Conservation (phyloP, 2,329 filamentous ascomycete genomes). For the Beauveria bassiana region DNA sequence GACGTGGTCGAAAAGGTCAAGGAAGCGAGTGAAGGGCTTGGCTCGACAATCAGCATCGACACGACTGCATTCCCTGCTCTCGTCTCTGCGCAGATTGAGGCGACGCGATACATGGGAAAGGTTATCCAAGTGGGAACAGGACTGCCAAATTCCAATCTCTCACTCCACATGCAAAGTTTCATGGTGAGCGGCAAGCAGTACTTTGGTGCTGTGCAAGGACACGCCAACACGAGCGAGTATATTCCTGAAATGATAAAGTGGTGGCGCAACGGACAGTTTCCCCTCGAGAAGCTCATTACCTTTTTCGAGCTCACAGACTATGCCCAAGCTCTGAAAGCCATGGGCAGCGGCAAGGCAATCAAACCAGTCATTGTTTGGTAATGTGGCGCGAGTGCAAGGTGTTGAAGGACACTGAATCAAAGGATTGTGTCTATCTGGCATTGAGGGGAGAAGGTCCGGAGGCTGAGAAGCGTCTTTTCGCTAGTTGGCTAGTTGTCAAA, state of each 20-base stretch:
- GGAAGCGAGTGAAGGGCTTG: constrained; percentile 36
- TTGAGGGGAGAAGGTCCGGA: too few species aligned
- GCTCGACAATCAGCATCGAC: constrained; percentile 39
- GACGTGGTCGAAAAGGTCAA: constrained; percentile 22
- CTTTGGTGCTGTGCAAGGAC: constrained; percentile 31
- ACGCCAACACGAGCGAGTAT: constrained; percentile 33
- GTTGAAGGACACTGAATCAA: too few species aligned
- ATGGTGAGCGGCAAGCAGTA: constrained; percentile 40
- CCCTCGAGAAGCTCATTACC: constrained; percentile 24
- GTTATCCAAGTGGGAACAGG: constrained; percentile 43
- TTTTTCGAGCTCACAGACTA: constrained; percentile 25
- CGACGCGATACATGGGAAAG: constrained; percentile 36
- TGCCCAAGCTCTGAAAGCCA: constrained; percentile 22
- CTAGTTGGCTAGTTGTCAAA: too few species aligned
- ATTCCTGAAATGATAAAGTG: constrained; percentile 26
- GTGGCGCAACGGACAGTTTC: constrained; percentile 26
- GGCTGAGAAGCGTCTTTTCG: too few species aligned
- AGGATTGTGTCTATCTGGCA: too few species aligned
- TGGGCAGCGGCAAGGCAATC: constrained; percentile 22
- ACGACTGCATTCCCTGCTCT: constrained; percentile 37
- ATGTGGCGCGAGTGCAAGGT: neutral
- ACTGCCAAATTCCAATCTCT: constrained; percentile 33
- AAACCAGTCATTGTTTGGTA: constrained; percentile 27
- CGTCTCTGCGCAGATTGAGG: constrained; percentile 33
- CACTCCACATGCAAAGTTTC: constrained; percentile 34